Percentiles rank a stretch among this genome's conserved stretches.
Evolutionary conservation across 805 yeast genomes (phyloP).

Genomic region (Debaryomyces maramus): DNA sequence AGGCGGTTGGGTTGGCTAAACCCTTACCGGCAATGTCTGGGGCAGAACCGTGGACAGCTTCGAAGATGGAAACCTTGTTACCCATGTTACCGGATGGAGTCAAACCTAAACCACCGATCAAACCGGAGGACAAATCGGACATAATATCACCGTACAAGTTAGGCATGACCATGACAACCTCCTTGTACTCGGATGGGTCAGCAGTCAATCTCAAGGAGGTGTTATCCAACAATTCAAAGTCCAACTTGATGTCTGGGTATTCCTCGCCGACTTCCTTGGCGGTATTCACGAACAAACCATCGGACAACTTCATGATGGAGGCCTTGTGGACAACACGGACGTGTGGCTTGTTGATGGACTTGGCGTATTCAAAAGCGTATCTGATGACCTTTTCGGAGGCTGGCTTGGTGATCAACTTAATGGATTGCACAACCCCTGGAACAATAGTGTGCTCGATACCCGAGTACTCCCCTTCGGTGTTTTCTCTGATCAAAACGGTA

Average conservation of each 20-base stretch:
- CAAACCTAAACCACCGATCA: conserved; percentile 97
- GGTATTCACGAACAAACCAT: conserved; percentile 91
- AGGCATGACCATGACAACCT: conserved; percentile 97
- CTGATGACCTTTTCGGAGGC: conserved; percentile 96
- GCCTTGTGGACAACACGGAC: conserved; percentile 97
- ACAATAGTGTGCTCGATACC: conserved; percentile 98
- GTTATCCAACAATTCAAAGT: conserved; percentile 90
- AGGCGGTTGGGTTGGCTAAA: conserved; percentile 98
- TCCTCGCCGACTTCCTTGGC: conserved; percentile 88
- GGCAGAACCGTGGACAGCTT: conserved; percentile 99
- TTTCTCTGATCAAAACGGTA: conserved; percentile 95
- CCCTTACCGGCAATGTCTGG: conserved; percentile 99
- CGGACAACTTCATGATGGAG: conserved; percentile 96
- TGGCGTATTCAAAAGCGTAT: conserved; percentile 96
- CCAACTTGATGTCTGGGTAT: conserved; percentile 85
- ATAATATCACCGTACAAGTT: conserved; percentile 98
- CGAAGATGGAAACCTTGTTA: conserved; percentile 94
- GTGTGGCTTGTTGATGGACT: conserved; percentile 81
- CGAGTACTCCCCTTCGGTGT: conserved; percentile 99
- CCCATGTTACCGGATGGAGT: conserved; percentile 99
- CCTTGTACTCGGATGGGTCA: conserved; percentile 84
- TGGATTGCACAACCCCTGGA: conserved; percentile 98
- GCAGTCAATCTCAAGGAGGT: conserved; percentile 88
- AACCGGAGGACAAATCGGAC: conserved; percentile 96
- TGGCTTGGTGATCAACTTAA: conserved; percentile 92